Evolutionary conservation across 2,329 filamentous ascomycete genomes (phyloP).

Genomic region (Cladosporium sphaerospermum): DNA sequence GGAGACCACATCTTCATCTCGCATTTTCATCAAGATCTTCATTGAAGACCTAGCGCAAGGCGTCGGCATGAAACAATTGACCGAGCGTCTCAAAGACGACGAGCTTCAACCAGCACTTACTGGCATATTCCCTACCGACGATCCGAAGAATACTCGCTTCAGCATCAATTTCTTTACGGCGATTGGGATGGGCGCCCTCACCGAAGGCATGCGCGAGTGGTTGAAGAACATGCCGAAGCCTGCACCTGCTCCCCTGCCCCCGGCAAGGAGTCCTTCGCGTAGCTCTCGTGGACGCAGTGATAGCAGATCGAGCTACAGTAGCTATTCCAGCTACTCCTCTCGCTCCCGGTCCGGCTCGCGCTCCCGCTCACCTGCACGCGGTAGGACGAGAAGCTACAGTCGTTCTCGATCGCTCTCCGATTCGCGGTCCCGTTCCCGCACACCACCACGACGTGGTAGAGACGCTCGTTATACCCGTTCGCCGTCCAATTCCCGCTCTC

Average conservation of each 20-base stretch:
- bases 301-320: slow-evolving; percentile 69
- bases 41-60: slow-evolving; percentile 89
- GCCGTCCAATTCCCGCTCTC: slow-evolving; percentile 22
- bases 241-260: slow-evolving; percentile 61
- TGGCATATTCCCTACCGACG: slow-evolving; percentile 85
- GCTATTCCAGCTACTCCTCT: slow-evolving; percentile 64
- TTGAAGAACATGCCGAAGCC: slow-evolving; percentile 88
- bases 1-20: slow-evolving; percentile 90
- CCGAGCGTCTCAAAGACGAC: slow-evolving; percentile 70
- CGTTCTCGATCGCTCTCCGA: slow-evolving; percentile 5
- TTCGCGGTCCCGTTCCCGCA: slow-evolving; percentile 23
- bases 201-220: slow-evolving; percentile 88
- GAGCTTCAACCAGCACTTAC: slow-evolving; percentile 69
- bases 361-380: slow-evolving; percentile 17
- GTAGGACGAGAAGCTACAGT: neutral
- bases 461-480: slow-evolving; percentile 8
- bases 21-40: slow-evolving; percentile 97
- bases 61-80: slow-evolving; percentile 74
- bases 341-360: slow-evolving; percentile 26
- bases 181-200: slow-evolving; percentile 90
- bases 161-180: slow-evolving; percentile 99
- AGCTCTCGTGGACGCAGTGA: slow-evolving; percentile 56
- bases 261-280: slow-evolving; percentile 39
- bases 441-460: slow-evolving; percentile 20
- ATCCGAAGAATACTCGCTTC: slow-evolving; percentile 85